phyloP scores from a whole-genome alignment of 2,329 filamentous ascomycete genomes.

The Myriosclerotinia scirpicola region DNA sequence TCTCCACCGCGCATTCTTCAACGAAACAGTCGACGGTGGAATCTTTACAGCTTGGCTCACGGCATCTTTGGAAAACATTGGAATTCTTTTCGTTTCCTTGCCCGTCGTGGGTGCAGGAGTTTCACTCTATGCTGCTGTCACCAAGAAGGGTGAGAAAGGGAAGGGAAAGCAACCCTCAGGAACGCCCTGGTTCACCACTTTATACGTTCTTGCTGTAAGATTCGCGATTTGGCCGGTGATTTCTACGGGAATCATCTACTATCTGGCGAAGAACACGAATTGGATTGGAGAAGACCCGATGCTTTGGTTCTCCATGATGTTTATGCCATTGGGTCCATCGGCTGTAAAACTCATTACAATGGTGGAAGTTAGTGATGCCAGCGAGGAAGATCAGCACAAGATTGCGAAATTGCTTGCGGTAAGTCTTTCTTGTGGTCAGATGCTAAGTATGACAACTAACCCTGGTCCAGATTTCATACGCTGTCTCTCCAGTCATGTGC shows the following conservation, averaged over 20 bases:
- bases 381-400: conserved; percentile 45
- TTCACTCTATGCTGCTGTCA: conserved; percentile 57
- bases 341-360: conserved; percentile 51
- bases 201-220: conserved; percentile 53
- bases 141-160: conserved; percentile 46
- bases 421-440: neutral
- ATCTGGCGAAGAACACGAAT: conserved; percentile 52
- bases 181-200: conserved; percentile 51
- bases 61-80: conserved; percentile 59
- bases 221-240: conserved; percentile 61
- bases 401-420: conserved; percentile 49
- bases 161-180: conserved; percentile 34
- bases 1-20: conserved; percentile 63
- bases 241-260: conserved; percentile 56
- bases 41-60: conserved; percentile 68
- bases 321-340: conserved; percentile 50
- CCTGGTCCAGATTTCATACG: conserved; percentile 41
- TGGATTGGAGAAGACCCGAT: conserved; percentile 59
- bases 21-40: conserved; percentile 55
- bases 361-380: conserved; percentile 46
- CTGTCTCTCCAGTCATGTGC: conserved; percentile 43
- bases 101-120: conserved; percentile 67
- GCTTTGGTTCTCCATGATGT: conserved; percentile 60
- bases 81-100: conserved; percentile 61
- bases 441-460: neutral